Evolutionary conservation across 1,139 yeast genomes (phyloP), one percentile per base, ranked within the genome.

Genomic region (Yamadazyma conglobata): DNA sequence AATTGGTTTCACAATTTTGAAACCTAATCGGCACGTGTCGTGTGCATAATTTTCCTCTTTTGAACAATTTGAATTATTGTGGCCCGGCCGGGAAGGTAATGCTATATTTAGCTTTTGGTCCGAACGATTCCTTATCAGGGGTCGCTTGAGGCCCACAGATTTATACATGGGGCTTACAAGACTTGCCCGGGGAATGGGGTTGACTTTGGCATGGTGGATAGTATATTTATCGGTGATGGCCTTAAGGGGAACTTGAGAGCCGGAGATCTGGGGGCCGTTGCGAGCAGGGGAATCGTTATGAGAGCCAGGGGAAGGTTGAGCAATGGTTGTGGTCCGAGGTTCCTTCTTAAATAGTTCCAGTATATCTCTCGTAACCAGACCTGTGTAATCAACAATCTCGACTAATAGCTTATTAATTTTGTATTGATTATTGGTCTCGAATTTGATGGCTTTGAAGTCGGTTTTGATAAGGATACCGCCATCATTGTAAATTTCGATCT

Each of bases 401-500:
- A 44, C 37, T 8, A 44, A 18, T 2, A 43, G 12, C 12, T 32
- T 37, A 21, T 32, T 36, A 9, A 44, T 16, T 5, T 13, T 24
- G 27, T 44, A 44, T 24, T 40, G 46, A 7, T 32, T 23, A 17
- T 27, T 36, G 4, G 24, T 21, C n/a, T 32, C 34, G 18, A 42
- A 37, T 4, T 24, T 12, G 6, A 33, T 10, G 14, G 28, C 24
- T 25, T 25, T 32, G 21, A 51, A 51, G 34, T 59, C 64, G 8
- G 58, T 49, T 9, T 59, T 59, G 3, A 71, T 58, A 14, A 69
- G 35, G 22, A 54, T 34, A 11, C 60, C 65, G 15, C 56, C 61
- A 10, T 59, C 64, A 35, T 63, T 65, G 31, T 52, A 54, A 11
- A 76, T 50, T 41, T 72, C 72, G 4, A 72, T 48, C 38, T 70